Conservation (phyloP, 768 basidiomycete genomes). For the Mycena haematopus region DNA sequence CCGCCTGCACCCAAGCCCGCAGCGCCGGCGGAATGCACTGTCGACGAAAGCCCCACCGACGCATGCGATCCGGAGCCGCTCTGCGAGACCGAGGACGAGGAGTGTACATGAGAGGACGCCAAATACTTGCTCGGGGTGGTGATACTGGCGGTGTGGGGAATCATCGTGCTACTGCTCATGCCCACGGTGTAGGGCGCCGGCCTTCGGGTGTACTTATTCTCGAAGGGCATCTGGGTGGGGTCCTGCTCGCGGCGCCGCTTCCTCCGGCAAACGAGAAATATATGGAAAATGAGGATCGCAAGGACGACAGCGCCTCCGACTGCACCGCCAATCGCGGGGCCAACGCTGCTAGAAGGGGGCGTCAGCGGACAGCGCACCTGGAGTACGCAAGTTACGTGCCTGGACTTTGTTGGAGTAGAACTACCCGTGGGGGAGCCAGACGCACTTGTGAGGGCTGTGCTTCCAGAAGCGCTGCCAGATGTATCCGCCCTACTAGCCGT, state of each 20-base stretch:
- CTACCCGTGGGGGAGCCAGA: no score
- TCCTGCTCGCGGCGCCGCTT: slow-evolving; percentile 16
- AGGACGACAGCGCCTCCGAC: slow-evolving; percentile 22
- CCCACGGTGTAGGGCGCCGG: slow-evolving; percentile 4
- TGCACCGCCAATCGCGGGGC: slow-evolving; percentile 18
- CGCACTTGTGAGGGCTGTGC: neutral
- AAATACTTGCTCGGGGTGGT: neutral
- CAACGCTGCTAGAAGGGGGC: slow-evolving; percentile 7
- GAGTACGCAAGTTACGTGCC: neutral
- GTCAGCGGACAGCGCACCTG: neutral
- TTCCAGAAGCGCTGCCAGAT: no score
- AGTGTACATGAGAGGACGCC: neutral
- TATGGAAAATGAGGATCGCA: slow-evolving; percentile 1
- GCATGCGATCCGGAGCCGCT: neutral
- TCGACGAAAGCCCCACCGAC: slow-evolving; percentile 15
- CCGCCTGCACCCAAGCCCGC: slow-evolving; percentile 25
- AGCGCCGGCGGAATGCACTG: slow-evolving; percentile 18
- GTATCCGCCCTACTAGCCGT: no score
- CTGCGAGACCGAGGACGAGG: neutral
- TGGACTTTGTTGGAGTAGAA: neutral
- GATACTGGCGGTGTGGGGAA: no score
- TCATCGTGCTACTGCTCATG: neutral
- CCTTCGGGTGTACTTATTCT: slow-evolving; percentile 18
- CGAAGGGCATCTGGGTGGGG: neutral
- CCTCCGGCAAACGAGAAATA: slow-evolving; percentile 15